Base-by-base conservation (phyloP, 805 yeast species). In the Teunomyces funiuensis region DNA sequence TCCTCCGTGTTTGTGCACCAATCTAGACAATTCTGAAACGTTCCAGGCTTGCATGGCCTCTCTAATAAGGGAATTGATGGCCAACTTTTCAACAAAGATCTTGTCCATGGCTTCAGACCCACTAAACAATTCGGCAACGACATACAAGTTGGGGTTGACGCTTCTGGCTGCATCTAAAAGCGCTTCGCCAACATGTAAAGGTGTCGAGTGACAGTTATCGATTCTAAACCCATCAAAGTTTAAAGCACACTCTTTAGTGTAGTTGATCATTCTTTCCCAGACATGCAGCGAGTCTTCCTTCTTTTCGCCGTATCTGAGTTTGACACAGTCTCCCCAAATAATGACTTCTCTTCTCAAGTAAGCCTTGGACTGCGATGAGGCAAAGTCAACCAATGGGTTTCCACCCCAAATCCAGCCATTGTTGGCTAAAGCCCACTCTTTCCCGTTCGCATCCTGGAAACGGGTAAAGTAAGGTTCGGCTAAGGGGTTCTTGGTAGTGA, bases 341-440 rank as follows among this genome's bases (percentile, higher is more conserved):
- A 91, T 89, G 9, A 91, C 96, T 61, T 91, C 97, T 58, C 99
- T 78, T 40, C 95, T 74, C 37, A 91, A 65, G 57, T 93, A 91
- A 3, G 95, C 90, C 55, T 79, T 84, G 4, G 95, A 80, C 41
- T 81, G 53, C 20, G 74, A 62, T 0, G 96, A 85, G 0, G 98
- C 99, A 74, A 91, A 91, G 65, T 91, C 98, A 2, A 88, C 84
- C 43, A 90, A 65, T 2, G 98, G 97, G 51, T 91, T 83, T 8
- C 96, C 97, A 40, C 88, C 90, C 99, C 99, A 91, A 42, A 93
- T 88, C 97, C 98, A 91, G 36, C 99, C 99, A 56, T 93, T 91
- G 58, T 93, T 93, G 3, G 96, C 98, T 44, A 91, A 68, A 6
- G 86, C 83, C 67, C 82, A 83, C 1, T 73, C 66, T 28, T 74